These are phyloP conservation scores for Chrysoporthe cubensis DNA, from an alignment of 2,329 filamentous ascomycete species.

Conservation along the genomic window DNA sequence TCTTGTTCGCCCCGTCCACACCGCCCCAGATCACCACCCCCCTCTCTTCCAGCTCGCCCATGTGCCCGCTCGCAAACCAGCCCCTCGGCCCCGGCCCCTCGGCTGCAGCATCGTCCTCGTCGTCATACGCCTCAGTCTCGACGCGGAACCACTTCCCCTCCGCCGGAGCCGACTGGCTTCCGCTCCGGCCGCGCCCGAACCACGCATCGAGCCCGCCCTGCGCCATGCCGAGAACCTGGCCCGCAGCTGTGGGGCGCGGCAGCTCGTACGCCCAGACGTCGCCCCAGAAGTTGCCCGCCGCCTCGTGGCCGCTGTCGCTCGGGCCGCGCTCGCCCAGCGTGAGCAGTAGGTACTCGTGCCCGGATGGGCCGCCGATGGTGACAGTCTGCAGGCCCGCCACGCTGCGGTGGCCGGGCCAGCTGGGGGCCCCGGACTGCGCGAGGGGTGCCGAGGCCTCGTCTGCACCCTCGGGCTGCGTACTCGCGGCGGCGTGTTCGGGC, in stretches of 20 bases:
- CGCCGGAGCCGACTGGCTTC: conserved; percentile 44
- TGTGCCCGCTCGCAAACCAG: conserved; percentile 59
- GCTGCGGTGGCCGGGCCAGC: conserved; percentile 59
- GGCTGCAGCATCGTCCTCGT: conserved; percentile 49
- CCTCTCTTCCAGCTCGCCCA: conserved; percentile 63
- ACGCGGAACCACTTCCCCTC: conserved; percentile 64
- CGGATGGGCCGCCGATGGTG: conserved; percentile 53
- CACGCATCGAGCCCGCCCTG: conserved; percentile 53
- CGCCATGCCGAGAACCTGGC: conserved; percentile 60
- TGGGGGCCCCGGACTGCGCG: conserved; percentile 1
- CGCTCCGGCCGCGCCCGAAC: conserved; percentile 20
- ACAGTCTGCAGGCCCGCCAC: conserved; percentile 60
- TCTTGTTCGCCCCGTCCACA: conserved; percentile 52
- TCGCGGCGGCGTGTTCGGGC: conserved; percentile 37
- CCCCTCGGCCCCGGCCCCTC: conserved; percentile 57
- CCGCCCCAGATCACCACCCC: conserved; percentile 66
- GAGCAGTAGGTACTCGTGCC: conserved; percentile 66
- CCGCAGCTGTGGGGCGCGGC: conserved; percentile 56
- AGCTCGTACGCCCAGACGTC: conserved; percentile 70
- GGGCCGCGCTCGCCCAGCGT: conserved; percentile 61
- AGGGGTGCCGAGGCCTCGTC: conserved; percentile 34
- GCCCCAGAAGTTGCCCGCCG: conserved; percentile 57
- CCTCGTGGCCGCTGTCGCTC: conserved; percentile 52
- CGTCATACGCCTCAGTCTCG: conserved; percentile 52
- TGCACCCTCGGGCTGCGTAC: conserved; percentile 35